Conservation (phyloP, 2,329 filamentous ascomycete species). For the Ascochyta rabiei region DNA sequence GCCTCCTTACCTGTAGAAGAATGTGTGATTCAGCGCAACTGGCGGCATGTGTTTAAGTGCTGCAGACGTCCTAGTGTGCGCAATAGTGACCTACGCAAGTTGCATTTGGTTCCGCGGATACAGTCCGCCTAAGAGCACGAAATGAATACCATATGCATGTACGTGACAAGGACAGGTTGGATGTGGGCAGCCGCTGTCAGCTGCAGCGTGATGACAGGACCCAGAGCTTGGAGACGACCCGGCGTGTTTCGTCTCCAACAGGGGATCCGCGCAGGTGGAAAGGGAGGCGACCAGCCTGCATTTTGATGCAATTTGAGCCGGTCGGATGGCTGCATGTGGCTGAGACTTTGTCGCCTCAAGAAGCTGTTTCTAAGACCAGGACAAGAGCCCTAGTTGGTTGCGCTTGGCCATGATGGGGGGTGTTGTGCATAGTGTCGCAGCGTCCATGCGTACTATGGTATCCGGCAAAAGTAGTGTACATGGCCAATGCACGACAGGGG, state of each 20-base stretch:
- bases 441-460: too few relatives aligned
- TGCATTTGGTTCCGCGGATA: background rate
- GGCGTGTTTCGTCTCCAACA: constrained; percentile 15
- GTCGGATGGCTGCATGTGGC: constrained; percentile 6
- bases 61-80: background rate
- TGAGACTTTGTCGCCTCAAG: background rate
- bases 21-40: background rate
- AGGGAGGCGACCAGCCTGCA: constrained; percentile 1
- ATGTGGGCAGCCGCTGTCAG: constrained; percentile 12
- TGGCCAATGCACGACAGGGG: too few relatives aligned
- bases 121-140: background rate
- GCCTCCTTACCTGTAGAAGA: constrained; percentile 5
- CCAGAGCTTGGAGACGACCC: constrained; percentile 16
- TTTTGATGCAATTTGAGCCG: constrained; percentile 2
- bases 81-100: background rate
- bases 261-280: constrained; percentile 5
- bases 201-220: constrained; percentile 6
- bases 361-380: background rate
- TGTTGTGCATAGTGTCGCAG: background rate
- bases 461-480: too few relatives aligned
- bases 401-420: background rate
- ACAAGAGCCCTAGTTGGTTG: background rate
- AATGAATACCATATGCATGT: background rate
- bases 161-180: background rate
- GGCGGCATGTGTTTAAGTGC: constrained; percentile 2